Conservation (phyloP, 2,329 filamentous ascomycete species). For the Rhinocladiella mackenziei region DNA sequence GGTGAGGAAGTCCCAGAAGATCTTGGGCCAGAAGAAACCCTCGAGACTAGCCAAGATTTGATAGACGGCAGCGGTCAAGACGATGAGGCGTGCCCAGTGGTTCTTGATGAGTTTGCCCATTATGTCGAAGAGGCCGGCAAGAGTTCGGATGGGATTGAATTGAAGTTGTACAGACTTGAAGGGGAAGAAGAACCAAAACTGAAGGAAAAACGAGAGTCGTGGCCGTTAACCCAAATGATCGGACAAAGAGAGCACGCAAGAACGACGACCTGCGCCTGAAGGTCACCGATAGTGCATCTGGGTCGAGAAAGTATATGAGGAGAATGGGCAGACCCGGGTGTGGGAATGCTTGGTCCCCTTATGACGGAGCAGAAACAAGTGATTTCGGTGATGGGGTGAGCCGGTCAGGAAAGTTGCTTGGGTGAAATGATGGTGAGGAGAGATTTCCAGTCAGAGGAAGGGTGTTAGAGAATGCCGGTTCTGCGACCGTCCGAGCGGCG, state of each 20-base stretch:
- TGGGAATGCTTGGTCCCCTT: constrained; percentile 7
- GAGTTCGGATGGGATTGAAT: constrained; percentile 1
- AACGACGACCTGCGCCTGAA: constrained; percentile 21
- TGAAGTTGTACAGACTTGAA: constrained; percentile 6
- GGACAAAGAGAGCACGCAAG: constrained; percentile 15
- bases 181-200: constrained; percentile 6
- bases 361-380: constrained; percentile 13
- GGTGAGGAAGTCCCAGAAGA: constrained; percentile 96
- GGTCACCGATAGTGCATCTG: constrained; percentile 18
- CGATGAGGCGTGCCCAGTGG: constrained; percentile 93
- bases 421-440: constrained; percentile 9
- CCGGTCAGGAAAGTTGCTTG: constrained; percentile 13
- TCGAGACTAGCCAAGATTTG: constrained; percentile 80
- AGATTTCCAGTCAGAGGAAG: constrained; percentile 20
- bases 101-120: constrained; percentile 99
- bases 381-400: constrained; percentile 21
- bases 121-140: constrained; percentile 30
- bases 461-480: constrained; percentile 13
- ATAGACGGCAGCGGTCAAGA: constrained; percentile 78
- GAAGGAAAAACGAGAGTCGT: constrained; percentile 18
- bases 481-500: constrained; percentile 20
- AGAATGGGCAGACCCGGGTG: constrained; percentile 7
- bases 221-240: constrained; percentile 12
- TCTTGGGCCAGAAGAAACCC: constrained; percentile 96
- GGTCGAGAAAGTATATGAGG: constrained; percentile 21